Evolutionary conservation across 1,284 basidiomycete species (phyloP).

Genomic region (Papiliotrema nemorosa): DNA sequence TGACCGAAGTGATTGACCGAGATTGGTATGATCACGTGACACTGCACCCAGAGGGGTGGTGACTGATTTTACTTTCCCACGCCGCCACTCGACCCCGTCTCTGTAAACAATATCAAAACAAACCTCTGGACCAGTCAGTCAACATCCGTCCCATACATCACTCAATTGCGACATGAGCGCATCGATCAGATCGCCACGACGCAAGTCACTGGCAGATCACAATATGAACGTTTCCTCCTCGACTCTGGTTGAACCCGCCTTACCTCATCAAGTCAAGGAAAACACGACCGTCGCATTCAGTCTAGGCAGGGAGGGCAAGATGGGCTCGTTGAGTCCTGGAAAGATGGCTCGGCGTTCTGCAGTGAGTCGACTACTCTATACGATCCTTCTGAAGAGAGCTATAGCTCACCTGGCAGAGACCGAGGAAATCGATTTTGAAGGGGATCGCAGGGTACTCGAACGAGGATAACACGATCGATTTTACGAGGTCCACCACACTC

Average conservation of each 20-base stretch:
- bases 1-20: too few relatives aligned
- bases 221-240: neutral
- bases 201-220: neutral
- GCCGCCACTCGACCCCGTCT: neutral
- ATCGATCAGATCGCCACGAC: neutral
- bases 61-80: constrained; percentile 14
- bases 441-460: neutral
- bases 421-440: constrained; percentile 38
- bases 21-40: neutral
- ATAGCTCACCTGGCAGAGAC: constrained; percentile 20
- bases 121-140: neutral
- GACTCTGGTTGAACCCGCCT: too few relatives aligned
- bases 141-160: too few relatives aligned
- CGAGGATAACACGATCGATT: constrained; percentile 16
- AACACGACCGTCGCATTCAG: neutral
- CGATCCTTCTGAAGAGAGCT: too few relatives aligned
- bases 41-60: neutral
- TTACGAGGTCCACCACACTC: constrained; percentile 1
- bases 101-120: constrained; percentile 4
- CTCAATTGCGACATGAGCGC: neutral
- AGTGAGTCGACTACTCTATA: neutral
- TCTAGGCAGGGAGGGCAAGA: neutral
- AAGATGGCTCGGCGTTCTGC: neutral
- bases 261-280: too few relatives aligned
- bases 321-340: neutral